Conservation (phyloP, 2,329 filamentous ascomycete species). For the Emergomyces pasteurianus region DNA sequence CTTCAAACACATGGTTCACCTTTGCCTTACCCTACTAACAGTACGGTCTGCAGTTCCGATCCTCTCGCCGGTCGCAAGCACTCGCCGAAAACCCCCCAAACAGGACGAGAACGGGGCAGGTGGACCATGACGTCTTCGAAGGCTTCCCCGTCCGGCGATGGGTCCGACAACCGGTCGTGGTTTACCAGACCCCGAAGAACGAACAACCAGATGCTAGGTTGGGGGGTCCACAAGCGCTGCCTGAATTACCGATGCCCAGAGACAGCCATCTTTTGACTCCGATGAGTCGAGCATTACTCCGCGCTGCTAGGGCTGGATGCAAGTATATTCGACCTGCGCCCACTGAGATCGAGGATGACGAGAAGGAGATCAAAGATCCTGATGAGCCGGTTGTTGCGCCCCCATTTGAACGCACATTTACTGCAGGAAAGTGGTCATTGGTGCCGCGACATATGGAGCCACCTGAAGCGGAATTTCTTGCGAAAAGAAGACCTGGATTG, state of each 20-base stretch:
- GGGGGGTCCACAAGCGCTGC: constrained; percentile 32
- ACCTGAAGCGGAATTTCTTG: constrained; percentile 50
- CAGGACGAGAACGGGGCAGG: constrained; percentile 34
- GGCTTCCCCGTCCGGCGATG: constrained; percentile 86
- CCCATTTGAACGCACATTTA: constrained; percentile 38
- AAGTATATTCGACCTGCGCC: constrained; percentile 59
- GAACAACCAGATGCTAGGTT: constrained; percentile 39
- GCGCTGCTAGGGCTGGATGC: constrained; percentile 64
- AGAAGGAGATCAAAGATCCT: constrained; percentile 23
- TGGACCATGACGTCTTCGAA: constrained; percentile 55
- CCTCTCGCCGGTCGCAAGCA: constrained; percentile 40
- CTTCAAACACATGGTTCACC: neutral
- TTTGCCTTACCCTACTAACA: neutral
- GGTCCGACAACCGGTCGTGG: constrained; percentile 57
- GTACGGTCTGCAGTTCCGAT: constrained; percentile 36
- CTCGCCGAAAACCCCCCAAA: constrained; percentile 37
- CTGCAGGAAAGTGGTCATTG: constrained; percentile 46
- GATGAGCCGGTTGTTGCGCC: constrained; percentile 19
- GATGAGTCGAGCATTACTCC: constrained; percentile 71
- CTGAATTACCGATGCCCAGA: constrained; percentile 77
- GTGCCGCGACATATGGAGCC: constrained; percentile 46
- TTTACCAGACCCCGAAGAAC: constrained; percentile 53
- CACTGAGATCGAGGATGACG: constrained; percentile 24
- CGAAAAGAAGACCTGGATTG: constrained; percentile 49
- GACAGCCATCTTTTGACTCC: constrained; percentile 66